phyloP scores from a whole-genome alignment of 441 rosid species.

The Arabidopsis hybrid region DNA sequence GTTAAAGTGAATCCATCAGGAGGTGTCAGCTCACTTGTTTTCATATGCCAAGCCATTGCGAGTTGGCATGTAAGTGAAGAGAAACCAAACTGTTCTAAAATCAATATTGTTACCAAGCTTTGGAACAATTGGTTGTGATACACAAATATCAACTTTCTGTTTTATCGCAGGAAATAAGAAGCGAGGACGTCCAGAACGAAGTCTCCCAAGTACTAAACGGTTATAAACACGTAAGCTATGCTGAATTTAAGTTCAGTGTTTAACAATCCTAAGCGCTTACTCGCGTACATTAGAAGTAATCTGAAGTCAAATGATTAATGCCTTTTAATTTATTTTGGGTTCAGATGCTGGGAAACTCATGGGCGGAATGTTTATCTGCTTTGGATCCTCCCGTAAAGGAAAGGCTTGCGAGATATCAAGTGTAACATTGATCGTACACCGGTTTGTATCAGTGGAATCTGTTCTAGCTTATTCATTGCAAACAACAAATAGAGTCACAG shows the following conservation, averaged over 20 bases:
- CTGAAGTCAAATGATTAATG: constrained; percentile 7
- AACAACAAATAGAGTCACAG: constrained; percentile 25
- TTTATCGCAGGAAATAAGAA: constrained; percentile 76
- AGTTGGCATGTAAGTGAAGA: constrained; percentile 90
- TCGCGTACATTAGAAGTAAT: not conserved
- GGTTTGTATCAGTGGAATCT: constrained; percentile 26
- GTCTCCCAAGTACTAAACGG: constrained; percentile 91
- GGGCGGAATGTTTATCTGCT: constrained; percentile 92
- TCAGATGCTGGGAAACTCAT: constrained; percentile 86
- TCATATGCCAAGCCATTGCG: constrained; percentile 91
- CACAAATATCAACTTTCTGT: not conserved
- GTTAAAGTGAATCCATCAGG: constrained; percentile 92
- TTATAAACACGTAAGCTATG: constrained; percentile 76
- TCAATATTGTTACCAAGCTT: not conserved
- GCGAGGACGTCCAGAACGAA: constrained; percentile 84
- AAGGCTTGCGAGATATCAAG: constrained; percentile 84
- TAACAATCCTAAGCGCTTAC: not conserved
- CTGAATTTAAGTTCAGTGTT: not conserved
- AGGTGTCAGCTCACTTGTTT: constrained; percentile 85
- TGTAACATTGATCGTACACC: constrained; percentile 46
- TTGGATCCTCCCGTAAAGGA: constrained; percentile 91
- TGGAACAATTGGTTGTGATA: constrained; percentile 2
- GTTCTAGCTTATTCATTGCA: constrained; percentile 23
- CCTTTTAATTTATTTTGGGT: constrained; percentile 19
- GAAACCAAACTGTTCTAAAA: not conserved